Evolutionary conservation across 805 yeast genomes (phyloP).

Genomic region (Starmerella sp.): DNA sequence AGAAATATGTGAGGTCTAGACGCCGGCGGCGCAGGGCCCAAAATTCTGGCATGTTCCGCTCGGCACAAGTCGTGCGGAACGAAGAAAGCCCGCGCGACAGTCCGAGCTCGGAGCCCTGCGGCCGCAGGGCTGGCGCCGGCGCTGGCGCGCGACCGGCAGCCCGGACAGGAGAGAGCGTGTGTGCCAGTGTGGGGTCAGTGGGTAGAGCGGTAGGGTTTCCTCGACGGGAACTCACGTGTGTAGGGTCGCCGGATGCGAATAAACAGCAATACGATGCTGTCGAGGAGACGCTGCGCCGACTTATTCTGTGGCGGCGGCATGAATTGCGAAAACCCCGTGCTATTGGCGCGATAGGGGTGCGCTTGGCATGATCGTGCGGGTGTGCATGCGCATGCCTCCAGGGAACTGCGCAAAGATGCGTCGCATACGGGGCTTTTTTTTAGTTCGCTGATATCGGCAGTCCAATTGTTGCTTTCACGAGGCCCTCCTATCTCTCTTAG

Average conservation of each 20-base stretch:
- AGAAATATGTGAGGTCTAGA: too few species aligned
- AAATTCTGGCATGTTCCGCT: too few species aligned
- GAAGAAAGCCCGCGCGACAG: too few species aligned
- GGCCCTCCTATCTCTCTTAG: too few species aligned
- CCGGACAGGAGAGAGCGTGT: background rate
- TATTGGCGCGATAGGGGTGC: background rate
- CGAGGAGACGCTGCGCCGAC: background rate
- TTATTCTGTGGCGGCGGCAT: background rate
- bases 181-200: background rate
- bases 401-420: background rate
- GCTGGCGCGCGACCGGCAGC: too few species aligned
- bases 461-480: too few species aligned
- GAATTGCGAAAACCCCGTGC: background rate
- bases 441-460: too few species aligned
- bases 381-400: background rate
- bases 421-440: too few species aligned
- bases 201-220: background rate
- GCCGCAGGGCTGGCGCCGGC: too few species aligned
- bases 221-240: background rate
- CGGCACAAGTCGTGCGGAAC: too few species aligned
- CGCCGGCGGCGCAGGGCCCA: too few species aligned
- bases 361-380: background rate
- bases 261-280: background rate
- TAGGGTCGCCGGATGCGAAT: background rate
- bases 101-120: too few species aligned